Percentiles rank a stretch among this genome's conserved stretches.
Evolutionary conservation across 768 basidiomycete species (phyloP).

Genomic region (Coprinopsis sp.): DNA sequence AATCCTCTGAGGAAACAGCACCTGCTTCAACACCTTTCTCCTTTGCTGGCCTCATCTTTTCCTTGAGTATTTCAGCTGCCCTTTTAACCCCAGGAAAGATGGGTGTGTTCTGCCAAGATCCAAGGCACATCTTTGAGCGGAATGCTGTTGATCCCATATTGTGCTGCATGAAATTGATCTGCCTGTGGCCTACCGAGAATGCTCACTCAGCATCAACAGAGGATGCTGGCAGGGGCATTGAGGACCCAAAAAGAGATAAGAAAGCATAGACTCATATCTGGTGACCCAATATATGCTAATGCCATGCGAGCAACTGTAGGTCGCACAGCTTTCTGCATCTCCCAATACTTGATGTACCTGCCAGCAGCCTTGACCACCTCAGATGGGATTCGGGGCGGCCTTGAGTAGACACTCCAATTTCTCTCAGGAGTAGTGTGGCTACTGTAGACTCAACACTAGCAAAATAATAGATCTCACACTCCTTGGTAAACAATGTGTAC

Average conservation of each 20-base stretch:
- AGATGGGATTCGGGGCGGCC: background rate
- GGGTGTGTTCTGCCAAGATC: slow-evolving; percentile 16
- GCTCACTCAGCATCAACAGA: slow-evolving; percentile 19
- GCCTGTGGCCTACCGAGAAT: slow-evolving; percentile 16
- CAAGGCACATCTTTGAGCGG: slow-evolving; percentile 16
- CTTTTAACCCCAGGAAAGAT: slow-evolving; percentile 9
- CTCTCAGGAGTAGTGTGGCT: background rate
- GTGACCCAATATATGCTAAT: slow-evolving; percentile 21
- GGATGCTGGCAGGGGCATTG: slow-evolving; percentile 2
- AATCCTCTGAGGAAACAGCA: too few species aligned
- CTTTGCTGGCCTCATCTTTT: too few species aligned
- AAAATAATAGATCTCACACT: slow-evolving; percentile 15
- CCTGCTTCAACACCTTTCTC: too few species aligned
- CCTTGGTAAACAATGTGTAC: slow-evolving; percentile 5
- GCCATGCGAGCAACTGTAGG: slow-evolving; percentile 21
- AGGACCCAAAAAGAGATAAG: background rate
- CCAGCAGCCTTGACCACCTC: slow-evolving; percentile 9
- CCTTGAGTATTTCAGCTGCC: background rate
- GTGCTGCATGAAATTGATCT: slow-evolving; percentile 15
- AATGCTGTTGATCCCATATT: slow-evolving; percentile 20
- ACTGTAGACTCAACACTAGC: slow-evolving; percentile 11
- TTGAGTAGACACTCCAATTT: background rate
- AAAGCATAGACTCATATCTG: slow-evolving; percentile 15
- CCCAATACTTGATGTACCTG: slow-evolving; percentile 19
- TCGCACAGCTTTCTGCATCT: background rate